phyloP scores from a whole-genome alignment of 2,329 filamentous ascomycete genomes.

The Talaromyces sp. region DNA sequence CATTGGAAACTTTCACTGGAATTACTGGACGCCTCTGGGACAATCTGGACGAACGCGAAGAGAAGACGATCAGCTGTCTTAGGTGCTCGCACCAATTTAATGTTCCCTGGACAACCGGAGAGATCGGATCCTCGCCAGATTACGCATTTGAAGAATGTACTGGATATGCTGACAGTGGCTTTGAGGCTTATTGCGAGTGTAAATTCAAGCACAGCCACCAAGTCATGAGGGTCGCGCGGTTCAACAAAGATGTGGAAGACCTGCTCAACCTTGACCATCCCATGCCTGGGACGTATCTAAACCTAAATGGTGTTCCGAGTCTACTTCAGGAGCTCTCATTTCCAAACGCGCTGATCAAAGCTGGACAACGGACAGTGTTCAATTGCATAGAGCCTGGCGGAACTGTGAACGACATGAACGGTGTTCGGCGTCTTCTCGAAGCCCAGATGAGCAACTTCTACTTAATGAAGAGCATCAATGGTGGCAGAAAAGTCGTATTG shows the following conservation, averaged over 20 bases:
- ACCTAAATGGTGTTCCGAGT: slow-evolving; percentile 42
- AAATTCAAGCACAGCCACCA: slow-evolving; percentile 47
- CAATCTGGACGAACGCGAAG: slow-evolving; percentile 1
- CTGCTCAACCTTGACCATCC: slow-evolving; percentile 46
- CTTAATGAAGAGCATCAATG: neutral
- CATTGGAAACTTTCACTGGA: neutral
- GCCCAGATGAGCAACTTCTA: neutral
- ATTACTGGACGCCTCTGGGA: neutral
- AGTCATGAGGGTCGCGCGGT: slow-evolving; percentile 55
- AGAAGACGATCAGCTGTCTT: neutral
- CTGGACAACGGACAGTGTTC: neutral
- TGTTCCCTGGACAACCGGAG: slow-evolving; percentile 4
- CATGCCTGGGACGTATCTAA: slow-evolving; percentile 63
- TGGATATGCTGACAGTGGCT: slow-evolving; percentile 35
- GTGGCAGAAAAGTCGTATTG: neutral
- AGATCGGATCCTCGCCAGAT: neutral
- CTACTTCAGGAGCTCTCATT: neutral
- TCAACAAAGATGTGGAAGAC: slow-evolving; percentile 48
- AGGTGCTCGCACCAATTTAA: neutral
- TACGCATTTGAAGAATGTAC: slow-evolving; percentile 8
- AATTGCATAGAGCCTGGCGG: neutral
- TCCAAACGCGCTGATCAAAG: neutral
- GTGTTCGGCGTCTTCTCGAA: neutral
- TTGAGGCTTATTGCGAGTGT: slow-evolving; percentile 51
- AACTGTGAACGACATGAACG: neutral